Evolutionary conservation across 2,329 filamentous ascomycete genomes (phyloP), one percentile per base, ranked within the genome.

Genomic region (Venturia carpophila): DNA sequence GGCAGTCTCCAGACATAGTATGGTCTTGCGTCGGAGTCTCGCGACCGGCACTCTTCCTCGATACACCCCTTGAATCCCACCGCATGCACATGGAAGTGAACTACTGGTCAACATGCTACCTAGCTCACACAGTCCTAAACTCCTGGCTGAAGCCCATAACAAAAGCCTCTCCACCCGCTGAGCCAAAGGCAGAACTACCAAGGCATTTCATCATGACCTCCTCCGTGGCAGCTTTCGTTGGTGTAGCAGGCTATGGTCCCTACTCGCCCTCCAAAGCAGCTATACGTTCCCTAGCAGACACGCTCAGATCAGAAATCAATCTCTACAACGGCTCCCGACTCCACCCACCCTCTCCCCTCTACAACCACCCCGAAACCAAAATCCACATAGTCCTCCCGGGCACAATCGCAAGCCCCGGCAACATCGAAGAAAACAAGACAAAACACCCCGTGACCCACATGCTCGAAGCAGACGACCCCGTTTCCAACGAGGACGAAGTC

Each of bases 131-230:
- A 24, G 85, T 89, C 21, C 78, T 97, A 67, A 83, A 83, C 63
- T 82, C 84, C 67, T 97, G 93, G 93, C 83, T 92, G 56, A 76
- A 71, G 60, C 78, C 74, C 21, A 69, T 69, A 75, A 68, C 68
- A 74, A 70, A 71, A n/a, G 63, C 56, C 15, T 63, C 68, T 7
- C 43, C 42, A 27, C 66, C 55, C 10, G 62, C 68, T 7, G 60
- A 49, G n/a, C 65, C 70, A 0, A 65, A 71, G 13, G 75, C 80
- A 61, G 70, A 76, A 5, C 78, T 83, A 68, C 80, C 87, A 11
- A 84, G 88, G 64, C 93, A 97, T 76, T 82, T 99, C 68, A 85
- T 99, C 73, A 90, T 97, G 77, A 97, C 94, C 0, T 87, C 87
- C 19, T 94, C 89, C 27, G 83, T 88, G 6, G 78, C 87, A 21